Evolutionary conservation across 257 asterid genomes (phyloP), one percentile per base, ranked within the genome.

Genomic region (Solanum virginianum): DNA sequence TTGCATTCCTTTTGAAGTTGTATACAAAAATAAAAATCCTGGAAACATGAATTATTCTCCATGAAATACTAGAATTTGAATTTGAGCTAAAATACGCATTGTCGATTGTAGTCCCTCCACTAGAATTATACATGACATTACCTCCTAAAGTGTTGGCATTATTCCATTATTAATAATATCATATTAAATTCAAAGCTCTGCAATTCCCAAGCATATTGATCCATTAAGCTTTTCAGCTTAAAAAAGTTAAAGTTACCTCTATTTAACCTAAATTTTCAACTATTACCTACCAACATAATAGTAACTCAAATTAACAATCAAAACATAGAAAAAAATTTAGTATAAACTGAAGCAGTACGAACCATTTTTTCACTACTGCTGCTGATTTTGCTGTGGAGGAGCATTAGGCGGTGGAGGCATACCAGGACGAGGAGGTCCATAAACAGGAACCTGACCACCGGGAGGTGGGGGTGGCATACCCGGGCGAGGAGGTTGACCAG

Each of bases 361-460:
- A 83, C 85, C 51, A 53, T 53, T 68, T 43, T 45, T 43, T 36
- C 56, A 79, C 87, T 70, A 51, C 87, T 90, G 86, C 92, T 93
- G 94, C 88, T 91, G 97, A 88, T 93, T 94, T 81, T 95, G 41
- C 41, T 36, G 95, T n/a, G 29, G 66, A 6, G 66, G 77, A 68
- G 47, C 22, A 81, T 90, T 91, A 12, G 95, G 97, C 3, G 95
- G 98, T 43, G 98, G 98, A 5, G 93, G 98, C 98, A 95, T 95
- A 80, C 99, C 99, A 2, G 99, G 95, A 26, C 99, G 94, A 10
- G 97, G 98, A 0, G 97, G 98, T 20, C 94, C 98, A 83, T 85
- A 95, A 79, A 89, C 85, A 62, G 90, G 94, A 68, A 87, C 90
- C 87, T 92, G 95, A 10, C 97, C 97, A 77, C 94, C 97, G 15